These are phyloP conservation scores for Rhynchosporium graminicola DNA, from an alignment of 2,329 filamentous ascomycete genomes.

Conservation along the genomic window DNA sequence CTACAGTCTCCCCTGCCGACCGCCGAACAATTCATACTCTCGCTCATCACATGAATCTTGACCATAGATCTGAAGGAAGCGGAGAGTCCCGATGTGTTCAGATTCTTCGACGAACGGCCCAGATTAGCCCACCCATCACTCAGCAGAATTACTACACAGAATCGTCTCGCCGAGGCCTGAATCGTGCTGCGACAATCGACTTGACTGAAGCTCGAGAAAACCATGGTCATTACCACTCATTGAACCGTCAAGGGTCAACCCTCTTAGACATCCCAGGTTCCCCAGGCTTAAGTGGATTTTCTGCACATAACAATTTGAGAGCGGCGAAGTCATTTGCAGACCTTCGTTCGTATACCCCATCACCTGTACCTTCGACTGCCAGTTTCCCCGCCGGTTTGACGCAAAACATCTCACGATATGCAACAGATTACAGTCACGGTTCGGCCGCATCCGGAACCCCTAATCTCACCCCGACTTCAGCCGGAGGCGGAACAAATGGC, in stretches of 20 bases:
- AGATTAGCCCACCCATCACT: conserved; percentile 40
- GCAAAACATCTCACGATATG: conserved; percentile 61
- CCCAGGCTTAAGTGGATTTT: conserved; percentile 60
- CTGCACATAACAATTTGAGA: conserved; percentile 76
- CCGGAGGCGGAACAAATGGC: conserved; percentile 54
- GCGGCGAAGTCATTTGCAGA: conserved; percentile 97
- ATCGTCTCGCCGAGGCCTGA: conserved; percentile 79
- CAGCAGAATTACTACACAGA: conserved; percentile 64
- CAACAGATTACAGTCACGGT: conserved; percentile 55
- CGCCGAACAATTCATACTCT: conserved; percentile 91
- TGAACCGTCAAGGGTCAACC: conserved; percentile 76
- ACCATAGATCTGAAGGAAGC: conserved; percentile 86
- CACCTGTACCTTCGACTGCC: conserved; percentile 84
- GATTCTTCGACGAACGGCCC: conserved; percentile 68
- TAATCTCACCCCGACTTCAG: conserved; percentile 76
- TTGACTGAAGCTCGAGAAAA: conserved; percentile 79
- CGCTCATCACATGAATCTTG: conserved; percentile 90
- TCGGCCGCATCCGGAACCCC: conserved; percentile 65
- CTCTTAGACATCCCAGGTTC: conserved; percentile 89
- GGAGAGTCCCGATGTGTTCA: conserved; percentile 89
- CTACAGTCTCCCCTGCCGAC: conserved; percentile 77
- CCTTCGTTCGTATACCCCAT: conserved; percentile 90
- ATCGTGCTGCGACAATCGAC: conserved; percentile 94
- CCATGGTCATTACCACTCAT: conserved; percentile 69
- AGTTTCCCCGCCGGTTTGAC: conserved; percentile 75